Conservation (phyloP, 768 basidiomycete species). For the Amyloporia xantha region DNA sequence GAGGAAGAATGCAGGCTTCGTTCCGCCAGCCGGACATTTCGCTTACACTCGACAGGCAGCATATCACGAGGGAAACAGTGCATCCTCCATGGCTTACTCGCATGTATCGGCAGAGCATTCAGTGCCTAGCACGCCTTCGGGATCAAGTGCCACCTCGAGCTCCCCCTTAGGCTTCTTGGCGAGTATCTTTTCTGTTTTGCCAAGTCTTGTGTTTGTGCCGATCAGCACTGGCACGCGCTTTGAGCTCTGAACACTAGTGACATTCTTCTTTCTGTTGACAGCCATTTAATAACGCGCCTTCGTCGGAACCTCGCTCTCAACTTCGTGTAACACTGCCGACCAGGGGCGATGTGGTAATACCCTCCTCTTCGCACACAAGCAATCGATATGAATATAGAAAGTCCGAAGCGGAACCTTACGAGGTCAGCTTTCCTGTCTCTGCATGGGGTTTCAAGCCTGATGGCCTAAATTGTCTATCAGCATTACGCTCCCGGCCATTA, state of each 20-base stretch:
- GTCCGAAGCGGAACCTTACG: conserved; percentile 56
- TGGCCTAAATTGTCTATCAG: conserved; percentile 1
- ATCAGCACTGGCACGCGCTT: conserved; percentile 27
- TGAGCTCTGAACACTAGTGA: conserved; percentile 54
- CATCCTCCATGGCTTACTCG: conserved; percentile 44
- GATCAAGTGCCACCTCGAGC: conserved; percentile 69
- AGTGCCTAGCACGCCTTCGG: conserved; percentile 65
- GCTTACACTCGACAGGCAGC: no score
- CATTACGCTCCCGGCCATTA: conserved; percentile 6
- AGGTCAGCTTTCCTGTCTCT: conserved; percentile 32
- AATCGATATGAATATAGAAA: conserved; percentile 45
- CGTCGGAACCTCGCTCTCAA: no score
- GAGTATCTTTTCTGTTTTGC: conserved; percentile 52
- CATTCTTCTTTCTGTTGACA: conserved; percentile 30
- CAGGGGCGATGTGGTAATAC: conserved; percentile 11
- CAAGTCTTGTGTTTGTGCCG: conserved; percentile 22
- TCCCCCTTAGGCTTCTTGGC: conserved; percentile 88
- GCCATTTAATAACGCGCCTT: no score
- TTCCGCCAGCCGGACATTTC: no score
- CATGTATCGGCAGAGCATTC: conserved; percentile 57
- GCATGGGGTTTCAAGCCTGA: background rate
- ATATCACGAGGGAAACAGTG: no score
- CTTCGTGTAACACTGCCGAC: no score
- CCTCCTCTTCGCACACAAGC: conserved; percentile 15
- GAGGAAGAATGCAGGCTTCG: no score